Evolutionary conservation across 768 basidiomycete species (phyloP), one percentile per base, ranked within the genome.

Genomic region (Exidia glandulosa): DNA sequence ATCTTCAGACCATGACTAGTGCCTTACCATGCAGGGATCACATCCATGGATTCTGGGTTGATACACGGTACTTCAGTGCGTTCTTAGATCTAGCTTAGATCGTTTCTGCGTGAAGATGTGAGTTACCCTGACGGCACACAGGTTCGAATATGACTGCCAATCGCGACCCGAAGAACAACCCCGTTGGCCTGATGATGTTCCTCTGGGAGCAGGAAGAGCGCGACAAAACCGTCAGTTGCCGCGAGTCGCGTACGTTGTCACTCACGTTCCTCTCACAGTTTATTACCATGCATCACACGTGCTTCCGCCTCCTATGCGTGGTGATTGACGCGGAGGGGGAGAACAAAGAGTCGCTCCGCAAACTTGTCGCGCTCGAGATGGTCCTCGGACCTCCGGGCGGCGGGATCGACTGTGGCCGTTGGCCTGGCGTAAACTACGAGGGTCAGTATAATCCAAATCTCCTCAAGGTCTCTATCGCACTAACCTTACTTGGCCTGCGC

Each of bases 351-450:
- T 37, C 57, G 6, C 29, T 63, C 9, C 58, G 56, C 16, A 59
- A 60, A 6, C 57, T 70, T 19, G 58, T 36, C 30, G 64, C 64
- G 31, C 60, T 69, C 30, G 65, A 67, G 29, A n/a, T 59, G 5
- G 62, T 70, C 31, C 32, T 70, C 2, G 68, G 70, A 7, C 67
- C 63, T 14, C 63, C 68, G 14, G 34, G 61, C 30, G 58, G 30
- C 31, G 68, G 65, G 2, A 33, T 19, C 7, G 45, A 57, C 25
- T 64, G 63, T 1, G 68, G 69, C 13, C 50, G 67, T 14, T 45
- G 68, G 25, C 57, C 33, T 3, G 48, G 59, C 41, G 57, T 71
- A 27, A 37, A 63, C 14, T 71, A 71, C 55, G 65, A 69, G 55
- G 57, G 34, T 10, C 6, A n/a, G n/a, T n/a, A n/a, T n/a, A n/a